Evolutionary conservation across 495 filamentous ascomycete species (phyloP), one percentile per base, ranked within the genome.

Genomic region (Trichoderma gamsii): DNA sequence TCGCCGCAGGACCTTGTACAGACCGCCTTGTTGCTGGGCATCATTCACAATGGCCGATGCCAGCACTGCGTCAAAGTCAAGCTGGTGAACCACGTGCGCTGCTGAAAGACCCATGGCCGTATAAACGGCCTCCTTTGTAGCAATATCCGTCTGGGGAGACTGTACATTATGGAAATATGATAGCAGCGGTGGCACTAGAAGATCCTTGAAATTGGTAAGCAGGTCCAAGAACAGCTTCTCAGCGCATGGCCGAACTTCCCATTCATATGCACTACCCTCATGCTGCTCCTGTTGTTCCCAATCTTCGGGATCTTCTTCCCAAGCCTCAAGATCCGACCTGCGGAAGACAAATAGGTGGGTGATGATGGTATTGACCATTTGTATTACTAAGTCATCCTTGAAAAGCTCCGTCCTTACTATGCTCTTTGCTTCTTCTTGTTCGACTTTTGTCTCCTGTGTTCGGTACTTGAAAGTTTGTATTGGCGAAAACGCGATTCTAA

Each of bases 201-300:
- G 77, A 25, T 88, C 82, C 75, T 92, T 96, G 82, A 90, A 93
- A 75, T 97, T 88, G 46, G 90, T 90, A 29, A 97, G 84, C 1
- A 99, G 83, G 71, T 97, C 95, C 72, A 98, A 82, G 75, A 97
- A 96, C 18, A 99, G 82, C 76, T 93, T 96, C 77, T 98, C 93
- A 0, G 93, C 89, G 73, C 95, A 99, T 0, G 92, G 90, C 9
- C 92, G 87, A 52, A 98, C 87, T 32, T 92, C 87, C 79, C 92
- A 96, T 71, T 97, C 91, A 85, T 88, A 96, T 8, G 88, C 88
- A 68, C 92, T 89, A 23, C 90, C 86, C 65, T 88, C 84, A 52
- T 86, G 89, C 67, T 95, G 90, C 79, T 96, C 92, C 72, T 85
- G 85, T 69, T 87, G 85, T 72, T 96, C 92, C 95, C 94, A 99